Base-by-base conservation (phyloP, 73 alveolate genomes). In the Tetrahymena elliotti region DNA sequence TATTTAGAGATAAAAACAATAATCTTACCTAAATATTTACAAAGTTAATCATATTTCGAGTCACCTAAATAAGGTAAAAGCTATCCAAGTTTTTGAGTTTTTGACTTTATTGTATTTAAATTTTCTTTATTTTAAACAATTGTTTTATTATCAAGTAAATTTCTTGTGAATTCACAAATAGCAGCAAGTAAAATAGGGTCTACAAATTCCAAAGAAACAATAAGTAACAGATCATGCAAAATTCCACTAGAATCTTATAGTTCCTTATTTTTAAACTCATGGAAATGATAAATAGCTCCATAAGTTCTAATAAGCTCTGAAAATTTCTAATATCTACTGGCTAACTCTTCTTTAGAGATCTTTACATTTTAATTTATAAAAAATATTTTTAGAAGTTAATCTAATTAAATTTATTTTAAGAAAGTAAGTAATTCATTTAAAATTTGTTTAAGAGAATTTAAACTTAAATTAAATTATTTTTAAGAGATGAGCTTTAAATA, bases 131-230 rank as follows among this genome's bases (percentile, higher is more conserved):
- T 53, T 36, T 84, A 54, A 0, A 88, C 39, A 2, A 94, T 53
- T 3, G 83, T 47, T 41, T 88, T 92, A 39, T 94, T 94, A 35
- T 94, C 54, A 37, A 94, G 93, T 35, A 94, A 53, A 35, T 88
- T 84, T 94, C 96, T 94, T 16, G 92, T 88, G 92, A 88, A 94
- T 18, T 84, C 37, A 52, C 94, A 88, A 4, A 94, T 38, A 40
- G 93, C 93, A 20, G 93, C 93, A 8, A 94, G 34, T 84, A 94
- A 94, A 94, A 47, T 84, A 33, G 96, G 96, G 47, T 94, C 88
- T 10, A 68, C 88, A 68, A 68, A 68, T 10, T 68, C 88, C 6
- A 68, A 31, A 68, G 88, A 68, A 68, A 68, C 38, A 68, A 68
- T 68, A 24, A 68, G 38, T 22, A 68, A 31, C 10, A 68, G 36